Base-by-base conservation (phyloP, 2,329 filamentous ascomycete genomes). In the Phoma sp. region DNA sequence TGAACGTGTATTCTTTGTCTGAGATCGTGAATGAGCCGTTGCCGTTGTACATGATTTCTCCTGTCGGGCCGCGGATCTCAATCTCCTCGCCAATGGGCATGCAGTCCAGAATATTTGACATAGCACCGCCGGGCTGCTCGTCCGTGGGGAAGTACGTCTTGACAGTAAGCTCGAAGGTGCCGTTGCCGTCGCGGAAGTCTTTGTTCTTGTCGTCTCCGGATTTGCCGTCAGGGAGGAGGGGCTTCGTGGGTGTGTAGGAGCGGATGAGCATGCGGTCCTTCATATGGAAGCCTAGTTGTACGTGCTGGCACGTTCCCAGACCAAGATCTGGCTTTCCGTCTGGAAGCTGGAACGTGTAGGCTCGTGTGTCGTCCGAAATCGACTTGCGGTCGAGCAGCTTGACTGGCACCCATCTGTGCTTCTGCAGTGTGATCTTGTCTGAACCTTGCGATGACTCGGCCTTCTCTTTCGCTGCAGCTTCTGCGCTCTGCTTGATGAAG, bases 241-340 rank as follows among this genome's bases (percentile, higher is more conserved):
- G 82, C 10, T 77, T 68, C 0, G 78, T 81, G 0, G 82, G 82
- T 0, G 82, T 83, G 62, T 84, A 84, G 0, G 75, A 74, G 1
- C 82, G 77, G 12, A 82, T 75, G 10, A 84, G 72, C 73, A 84
- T 80, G 45, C 77, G 75, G 58, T 84, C 81, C 37, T 73, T 64
- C 55, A 84, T 73, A 54, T 85, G 81, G 61, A 84, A 83, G 2
- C 82, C 82, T 8, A 84, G 57, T 49, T 82, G 76, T 21, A 85
- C 67, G 60, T 85, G 82, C 62, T 85, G 80, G 48, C 82, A 81
- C 0, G 80, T 84, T 15, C 74, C 75, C 0, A 84, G 67, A 0
- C 81, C 81, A 0, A 84, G 74, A 6, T 76, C 69, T n/a, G 74
- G 69, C 31, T 73, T 71, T 19, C 61, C 65, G 1, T 73, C 64